Conservation (phyloP, 202 grass and related monocot species). For the Zizania palustris region DNA sequence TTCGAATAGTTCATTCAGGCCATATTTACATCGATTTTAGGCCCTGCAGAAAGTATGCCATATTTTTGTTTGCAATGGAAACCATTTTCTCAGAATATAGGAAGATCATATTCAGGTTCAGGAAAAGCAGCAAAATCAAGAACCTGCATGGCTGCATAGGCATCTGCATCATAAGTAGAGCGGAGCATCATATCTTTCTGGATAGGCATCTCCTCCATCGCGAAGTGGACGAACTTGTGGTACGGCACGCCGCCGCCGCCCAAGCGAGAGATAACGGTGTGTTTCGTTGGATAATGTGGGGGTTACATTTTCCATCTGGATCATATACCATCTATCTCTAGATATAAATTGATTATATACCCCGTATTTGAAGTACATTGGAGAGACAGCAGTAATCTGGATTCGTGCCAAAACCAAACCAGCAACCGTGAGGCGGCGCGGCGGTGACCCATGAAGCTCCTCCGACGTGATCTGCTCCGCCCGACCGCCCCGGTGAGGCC, state of each 20-base stretch:
- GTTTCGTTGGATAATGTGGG: too few relatives aligned
- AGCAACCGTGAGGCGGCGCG: too few relatives aligned
- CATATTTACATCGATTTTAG: neutral
- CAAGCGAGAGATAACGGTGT: too few relatives aligned
- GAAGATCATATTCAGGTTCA: conserved; percentile 82
- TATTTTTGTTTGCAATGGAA: neutral
- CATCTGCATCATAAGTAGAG: conserved; percentile 9
- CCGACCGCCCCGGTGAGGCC: too few relatives aligned
- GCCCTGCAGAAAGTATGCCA: neutral
- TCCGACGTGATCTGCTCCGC: too few relatives aligned
- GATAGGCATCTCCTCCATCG: conserved; percentile 58
- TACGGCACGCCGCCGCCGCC: conserved; percentile 56
- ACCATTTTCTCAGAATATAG: conserved; percentile 66
- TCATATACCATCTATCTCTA: too few relatives aligned
- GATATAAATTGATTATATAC: too few relatives aligned
- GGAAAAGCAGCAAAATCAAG: conserved; percentile 82
- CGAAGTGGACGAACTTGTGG: conserved; percentile 73
- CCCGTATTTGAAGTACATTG: too few relatives aligned
- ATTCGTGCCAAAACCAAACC: too few relatives aligned
- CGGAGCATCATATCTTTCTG: neutral
- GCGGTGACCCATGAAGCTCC: too few relatives aligned
- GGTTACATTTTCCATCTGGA: too few relatives aligned
- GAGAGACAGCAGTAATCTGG: too few relatives aligned
- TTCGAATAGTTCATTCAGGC: conserved; percentile 20
- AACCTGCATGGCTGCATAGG: conserved; percentile 68